Evolutionary conservation across 1,139 yeast species (phyloP).

Genomic region (Geotrichum citri-aurantii): DNA sequence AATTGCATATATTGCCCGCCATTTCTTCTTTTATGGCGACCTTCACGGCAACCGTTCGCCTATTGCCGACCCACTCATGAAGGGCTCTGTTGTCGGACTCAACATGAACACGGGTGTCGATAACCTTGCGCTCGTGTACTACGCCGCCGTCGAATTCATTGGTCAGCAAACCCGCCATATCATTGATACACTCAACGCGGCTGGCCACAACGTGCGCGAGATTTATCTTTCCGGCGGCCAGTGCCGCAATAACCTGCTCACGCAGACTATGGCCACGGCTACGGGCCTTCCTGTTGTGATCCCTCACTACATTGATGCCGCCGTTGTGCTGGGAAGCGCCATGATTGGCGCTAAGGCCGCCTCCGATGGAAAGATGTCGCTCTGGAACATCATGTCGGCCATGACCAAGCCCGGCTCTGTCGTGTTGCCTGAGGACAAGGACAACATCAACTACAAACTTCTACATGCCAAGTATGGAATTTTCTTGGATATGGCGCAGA

Average conservation of each 20-base stretch:
- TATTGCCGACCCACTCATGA: conserved; percentile 89
- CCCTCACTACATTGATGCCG: conserved; percentile 92
- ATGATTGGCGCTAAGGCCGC: conserved; percentile 93
- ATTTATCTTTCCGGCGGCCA: conserved; percentile 96
- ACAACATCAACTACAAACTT: conserved; percentile 61
- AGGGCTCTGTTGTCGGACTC: conserved; percentile 89
- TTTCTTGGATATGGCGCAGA: conserved; percentile 78
- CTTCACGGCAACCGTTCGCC: conserved; percentile 96
- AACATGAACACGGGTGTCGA: conserved; percentile 84
- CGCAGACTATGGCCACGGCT: conserved; percentile 86
- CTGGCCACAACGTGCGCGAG: conserved; percentile 71
- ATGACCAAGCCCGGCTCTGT: conserved; percentile 81
- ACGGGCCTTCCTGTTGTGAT: conserved; percentile 89
- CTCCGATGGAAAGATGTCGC: conserved; percentile 31
- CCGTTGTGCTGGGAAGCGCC: conserved; percentile 94
- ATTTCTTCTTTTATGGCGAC: conserved; percentile 90
- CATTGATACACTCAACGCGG: conserved; percentile 70
- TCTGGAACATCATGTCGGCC: conserved; percentile 83
- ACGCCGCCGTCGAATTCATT: conserved; percentile 94
- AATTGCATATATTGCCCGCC: conserved; percentile 74
- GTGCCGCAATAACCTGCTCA: conserved; percentile 82
- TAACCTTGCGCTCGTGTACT: conserved; percentile 76
- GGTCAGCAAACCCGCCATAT: conserved; percentile 97
- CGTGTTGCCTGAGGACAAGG: conserved; percentile 56
- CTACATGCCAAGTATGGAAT: conserved; percentile 74